A percentile compares a stretch with the other conserved stretches of the same genome.
Evolutionary conservation across 257 asterid genomes (phyloP).

Genomic region (Apocynum venetum): DNA sequence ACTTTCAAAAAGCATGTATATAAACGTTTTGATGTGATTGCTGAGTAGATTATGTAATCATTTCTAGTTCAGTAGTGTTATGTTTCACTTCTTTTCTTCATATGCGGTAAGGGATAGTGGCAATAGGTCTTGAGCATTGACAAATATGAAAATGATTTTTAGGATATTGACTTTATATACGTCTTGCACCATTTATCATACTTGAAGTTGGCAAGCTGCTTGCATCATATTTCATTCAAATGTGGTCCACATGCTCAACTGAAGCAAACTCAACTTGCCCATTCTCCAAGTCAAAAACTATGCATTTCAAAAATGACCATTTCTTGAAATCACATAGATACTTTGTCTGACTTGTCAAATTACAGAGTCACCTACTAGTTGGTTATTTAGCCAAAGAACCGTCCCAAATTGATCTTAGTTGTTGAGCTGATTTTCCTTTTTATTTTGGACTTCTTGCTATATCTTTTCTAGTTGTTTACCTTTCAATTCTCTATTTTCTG

Average conservation of each 20-base stretch:
- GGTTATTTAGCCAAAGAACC: no score
- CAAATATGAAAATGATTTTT: background rate
- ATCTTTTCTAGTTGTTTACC: no score
- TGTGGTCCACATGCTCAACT: background rate
- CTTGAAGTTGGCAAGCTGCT: background rate
- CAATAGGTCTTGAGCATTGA: background rate
- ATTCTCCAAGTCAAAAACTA: no score
- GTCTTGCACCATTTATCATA: no score
- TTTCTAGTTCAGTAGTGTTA: background rate
- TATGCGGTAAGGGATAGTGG: background rate
- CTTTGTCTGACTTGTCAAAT: background rate
- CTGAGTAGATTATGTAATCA: background rate
- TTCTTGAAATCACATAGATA: background rate
- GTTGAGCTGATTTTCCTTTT: no score
- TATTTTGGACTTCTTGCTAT: no score
- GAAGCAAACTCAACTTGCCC: background rate
- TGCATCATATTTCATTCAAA: background rate
- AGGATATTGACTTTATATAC: background rate
- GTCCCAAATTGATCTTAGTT: no score
- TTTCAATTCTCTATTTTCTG: no score
- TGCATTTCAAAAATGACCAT: no score
- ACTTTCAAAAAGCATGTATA: background rate
- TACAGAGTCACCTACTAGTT: background rate
- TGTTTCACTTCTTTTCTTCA: background rate
- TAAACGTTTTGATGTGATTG: background rate